Conservation (phyloP, 495 filamentous ascomycete genomes). For the Penicillium lagena region DNA sequence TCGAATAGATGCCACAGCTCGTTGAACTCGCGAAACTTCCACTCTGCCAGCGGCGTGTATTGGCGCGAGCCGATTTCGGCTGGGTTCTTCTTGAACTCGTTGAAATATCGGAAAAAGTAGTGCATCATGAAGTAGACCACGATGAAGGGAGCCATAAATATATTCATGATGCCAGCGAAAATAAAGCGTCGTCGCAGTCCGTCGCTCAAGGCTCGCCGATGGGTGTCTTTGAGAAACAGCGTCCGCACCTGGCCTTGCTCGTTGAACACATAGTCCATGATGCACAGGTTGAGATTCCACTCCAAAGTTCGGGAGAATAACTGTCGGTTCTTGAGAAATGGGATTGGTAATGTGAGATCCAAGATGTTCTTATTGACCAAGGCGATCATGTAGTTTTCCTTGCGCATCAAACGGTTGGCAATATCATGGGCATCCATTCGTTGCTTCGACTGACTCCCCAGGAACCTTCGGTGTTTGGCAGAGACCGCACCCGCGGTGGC, state of each 20-base stretch:
- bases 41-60: conserved; percentile 90
- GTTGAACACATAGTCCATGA: conserved; percentile 92
- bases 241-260: conserved; percentile 76
- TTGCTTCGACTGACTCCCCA: conserved; percentile 86
- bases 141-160: conserved; percentile 77
- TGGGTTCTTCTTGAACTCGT: conserved; percentile 91
- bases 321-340: conserved; percentile 71
- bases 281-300: conserved; percentile 82
- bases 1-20: conserved; percentile 89
- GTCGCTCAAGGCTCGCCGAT: conserved; percentile 71
- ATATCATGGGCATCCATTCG: conserved; percentile 95
- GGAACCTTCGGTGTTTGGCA: conserved; percentile 55
- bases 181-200: conserved; percentile 68
- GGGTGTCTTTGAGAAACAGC: conserved; percentile 73
- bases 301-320: conserved; percentile 76
- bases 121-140: conserved; percentile 75
- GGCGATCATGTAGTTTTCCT: conserved; percentile 94
- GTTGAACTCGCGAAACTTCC: conserved; percentile 99
- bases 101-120: conserved; percentile 90
- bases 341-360: conserved; percentile 77
- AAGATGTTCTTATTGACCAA: conserved; percentile 94
- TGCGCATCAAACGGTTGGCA: conserved; percentile 92
- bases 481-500: conserved; percentile 66
- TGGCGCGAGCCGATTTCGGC: conserved; percentile 73
- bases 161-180: conserved; percentile 78